Evolutionary conservation across 2,329 filamentous ascomycete species (phyloP).

Genomic region (Verticillium longisporum): DNA sequence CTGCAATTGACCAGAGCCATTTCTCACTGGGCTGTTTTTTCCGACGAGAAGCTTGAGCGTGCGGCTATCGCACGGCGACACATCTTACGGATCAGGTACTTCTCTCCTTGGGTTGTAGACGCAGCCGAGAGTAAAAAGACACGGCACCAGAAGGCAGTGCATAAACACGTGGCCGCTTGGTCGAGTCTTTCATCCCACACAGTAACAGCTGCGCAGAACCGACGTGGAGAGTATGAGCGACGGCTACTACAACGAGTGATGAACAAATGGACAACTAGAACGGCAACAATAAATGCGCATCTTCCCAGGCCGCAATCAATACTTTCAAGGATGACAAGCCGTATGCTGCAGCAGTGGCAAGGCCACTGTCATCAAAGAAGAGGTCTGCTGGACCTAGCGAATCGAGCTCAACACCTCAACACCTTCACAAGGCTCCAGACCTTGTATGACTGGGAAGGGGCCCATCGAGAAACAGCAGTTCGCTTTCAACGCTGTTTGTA

Average conservation of each 20-base stretch:
- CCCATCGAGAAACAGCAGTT: not conserved
- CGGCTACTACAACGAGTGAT: not conserved
- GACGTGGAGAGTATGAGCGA: not conserved
- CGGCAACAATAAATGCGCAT: not conserved
- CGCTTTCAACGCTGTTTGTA: not conserved
- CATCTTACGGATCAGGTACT: conserved; percentile 51
- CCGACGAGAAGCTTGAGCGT: conserved; percentile 57
- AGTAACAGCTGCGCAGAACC: not conserved
- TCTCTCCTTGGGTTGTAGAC: conserved; percentile 14
- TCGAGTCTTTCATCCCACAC: not conserved
- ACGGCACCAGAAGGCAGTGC: not conserved
- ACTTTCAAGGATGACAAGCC: not conserved
- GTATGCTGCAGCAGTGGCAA: not conserved
- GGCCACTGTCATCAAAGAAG: not conserved
- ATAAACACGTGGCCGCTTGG: not conserved
- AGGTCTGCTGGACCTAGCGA: not conserved
- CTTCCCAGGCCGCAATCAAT: not conserved
- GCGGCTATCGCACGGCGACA: conserved; percentile 64
- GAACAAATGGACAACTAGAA: not conserved
- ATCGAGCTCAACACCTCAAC: not conserved
- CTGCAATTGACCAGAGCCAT: conserved; percentile 8
- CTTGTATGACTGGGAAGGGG: not conserved
- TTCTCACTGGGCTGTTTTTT: conserved; percentile 54
- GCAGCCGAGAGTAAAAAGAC: conserved; percentile 6
- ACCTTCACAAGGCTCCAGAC: not conserved